Base-by-base conservation (phyloP, 805 yeast species). In the Metschnikowia arizonensis region DNA sequence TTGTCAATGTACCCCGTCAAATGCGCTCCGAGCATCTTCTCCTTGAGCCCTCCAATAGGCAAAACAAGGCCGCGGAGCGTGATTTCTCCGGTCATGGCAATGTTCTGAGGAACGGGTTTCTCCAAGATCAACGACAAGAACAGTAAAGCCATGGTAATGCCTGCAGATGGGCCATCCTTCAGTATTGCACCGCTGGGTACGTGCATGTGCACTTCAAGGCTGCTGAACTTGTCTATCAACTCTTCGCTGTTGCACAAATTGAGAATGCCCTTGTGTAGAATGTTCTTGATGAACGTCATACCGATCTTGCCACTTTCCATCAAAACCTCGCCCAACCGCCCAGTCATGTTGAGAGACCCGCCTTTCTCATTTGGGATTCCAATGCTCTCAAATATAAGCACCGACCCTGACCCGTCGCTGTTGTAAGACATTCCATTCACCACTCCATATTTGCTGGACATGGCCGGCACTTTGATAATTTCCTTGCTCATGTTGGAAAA, bases 351-450 rank as follows among this genome's bases (percentile, higher is more conserved):
- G 40, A 87, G 68, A 10, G 69, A 55, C 5, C 59, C 59, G 12
- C 56, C 51, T 44, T 58, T 51, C 21, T 64, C 59, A 5, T 69
- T 70, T 15, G 83, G 84, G 51, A 84, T 77, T 12, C 83, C 80
- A 31, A 86, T 78, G 55, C 88, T 79, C 60, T 89, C 96, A 61
- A 89, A 85, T 12, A 83, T 78, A 42, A 89, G 68, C 1, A 86
- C 80, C 1, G 91, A 83, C 0, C 97, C 97, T 4, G 85, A 80
- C 1, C 97, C 97, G 55, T 84, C 86, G 2, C 88, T 80, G 66
- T 85, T 88, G 63, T 88, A 89, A 1, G 96, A 87, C 48, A 89
- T 68, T 0, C 97, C 97, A 60, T 88, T 87, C 9, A 88, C 97
- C 6, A 88, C 76, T 1, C 97, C 96, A 50, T 76, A 72, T 6